phyloP scores from a whole-genome alignment of 257 asterid genomes.

The Ocimum tenuiflorum region DNA sequence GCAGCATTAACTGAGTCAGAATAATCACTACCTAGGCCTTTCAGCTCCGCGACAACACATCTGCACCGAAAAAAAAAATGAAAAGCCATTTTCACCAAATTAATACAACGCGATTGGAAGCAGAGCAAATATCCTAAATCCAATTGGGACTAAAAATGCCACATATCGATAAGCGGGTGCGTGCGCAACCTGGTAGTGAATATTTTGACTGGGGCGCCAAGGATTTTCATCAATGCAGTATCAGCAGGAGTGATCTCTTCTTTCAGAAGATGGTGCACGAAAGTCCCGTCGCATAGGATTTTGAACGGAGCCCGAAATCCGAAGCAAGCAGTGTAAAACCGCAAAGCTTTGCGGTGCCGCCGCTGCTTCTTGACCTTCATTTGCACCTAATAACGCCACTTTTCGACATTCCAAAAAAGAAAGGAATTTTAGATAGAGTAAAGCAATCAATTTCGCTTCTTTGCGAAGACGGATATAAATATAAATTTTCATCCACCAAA shows the following conservation, averaged over 20 bases:
- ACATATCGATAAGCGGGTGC: not conserved
- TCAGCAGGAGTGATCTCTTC: conserved; percentile 77
- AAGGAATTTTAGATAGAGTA: not conserved
- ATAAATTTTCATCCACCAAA: not conserved
- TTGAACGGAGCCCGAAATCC: conserved; percentile 90
- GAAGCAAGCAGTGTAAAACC: conserved; percentile 66
- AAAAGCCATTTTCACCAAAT: not conserved
- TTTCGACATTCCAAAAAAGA: not conserved
- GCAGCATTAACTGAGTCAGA: conserved; percentile 62
- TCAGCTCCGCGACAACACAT: conserved; percentile 75
- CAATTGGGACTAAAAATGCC: not conserved
- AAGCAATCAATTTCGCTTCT: not conserved
- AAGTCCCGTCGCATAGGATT: conserved; percentile 92
- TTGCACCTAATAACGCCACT: not conserved
- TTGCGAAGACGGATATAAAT: not conserved
- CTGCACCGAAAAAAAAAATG: conserved; percentile 36
- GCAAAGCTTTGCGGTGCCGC: conserved; percentile 68
- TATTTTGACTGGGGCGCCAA: conserved; percentile 73
- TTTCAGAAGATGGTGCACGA: conserved; percentile 68
- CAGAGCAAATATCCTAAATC: not conserved
- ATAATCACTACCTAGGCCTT: conserved; percentile 59
- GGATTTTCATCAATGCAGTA: conserved; percentile 59
- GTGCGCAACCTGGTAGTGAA: conserved; percentile 94
- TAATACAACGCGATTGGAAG: not conserved
- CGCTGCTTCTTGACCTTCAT: conserved; percentile 81